Conservation (phyloP, 805 yeast genomes). For the Hanseniaspora singularis region DNA sequence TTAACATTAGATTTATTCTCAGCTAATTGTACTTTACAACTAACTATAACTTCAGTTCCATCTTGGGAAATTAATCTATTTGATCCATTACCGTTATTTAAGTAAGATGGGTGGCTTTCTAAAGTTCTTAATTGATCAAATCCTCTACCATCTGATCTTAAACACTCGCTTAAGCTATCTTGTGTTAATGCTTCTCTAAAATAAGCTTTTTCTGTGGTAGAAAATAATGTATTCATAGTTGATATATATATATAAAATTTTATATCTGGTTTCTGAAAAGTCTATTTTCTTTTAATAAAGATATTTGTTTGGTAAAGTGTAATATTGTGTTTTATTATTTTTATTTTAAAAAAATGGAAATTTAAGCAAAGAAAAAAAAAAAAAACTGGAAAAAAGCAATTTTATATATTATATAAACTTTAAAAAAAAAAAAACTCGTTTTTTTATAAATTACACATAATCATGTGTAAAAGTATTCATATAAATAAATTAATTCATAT, state of each 20-base stretch:
- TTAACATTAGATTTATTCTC: slow-evolving; percentile 12
- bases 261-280: too few relatives aligned
- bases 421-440: too few relatives aligned
- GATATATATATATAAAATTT: not conserved
- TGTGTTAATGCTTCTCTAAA: slow-evolving; percentile 53
- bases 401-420: too few relatives aligned
- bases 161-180: slow-evolving; percentile 34
- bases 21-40: slow-evolving; percentile 69
- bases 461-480: too few relatives aligned
- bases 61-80: slow-evolving; percentile 75
- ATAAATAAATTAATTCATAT: too few relatives aligned
- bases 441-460: too few relatives aligned
- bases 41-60: slow-evolving; percentile 87
- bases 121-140: slow-evolving; percentile 71
- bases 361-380: too few relatives aligned
- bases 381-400: too few relatives aligned
- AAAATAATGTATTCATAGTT: slow-evolving; percentile 28
- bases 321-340: too few relatives aligned
- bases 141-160: slow-evolving; percentile 78
- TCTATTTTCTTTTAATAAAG: too few relatives aligned
- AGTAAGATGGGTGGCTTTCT: slow-evolving; percentile 66
- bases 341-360: too few relatives aligned
- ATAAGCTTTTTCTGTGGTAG: slow-evolving; percentile 67
- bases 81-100: slow-evolving; percentile 86
- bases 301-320: too few relatives aligned